Evolutionary conservation across 75 land plant genomes (phyloP), one percentile per base, ranked within the genome.

Genomic region (Selaginella moellendorffii): DNA sequence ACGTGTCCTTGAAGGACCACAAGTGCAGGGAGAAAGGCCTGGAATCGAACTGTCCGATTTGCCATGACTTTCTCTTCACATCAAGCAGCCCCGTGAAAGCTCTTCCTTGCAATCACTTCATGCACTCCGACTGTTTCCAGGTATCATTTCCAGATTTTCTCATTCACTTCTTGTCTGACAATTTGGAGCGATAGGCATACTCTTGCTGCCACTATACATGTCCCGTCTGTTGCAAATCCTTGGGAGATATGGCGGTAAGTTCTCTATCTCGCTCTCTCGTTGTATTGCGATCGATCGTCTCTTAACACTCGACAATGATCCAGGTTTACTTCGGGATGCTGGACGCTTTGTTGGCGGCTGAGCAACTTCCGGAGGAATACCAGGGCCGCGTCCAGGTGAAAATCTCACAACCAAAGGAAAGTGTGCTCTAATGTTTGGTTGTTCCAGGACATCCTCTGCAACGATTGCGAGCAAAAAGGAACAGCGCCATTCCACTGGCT

Each of bases 291-390:
- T n/a, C n/a, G n/a, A n/a, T n/a, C n/a, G n/a, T n/a, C n/a, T n/a
- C n/a, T n/a, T n/a, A n/a, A n/a, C n/a, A n/a, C n/a, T n/a, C n/a
- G n/a, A n/a, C n/a, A n/a, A n/a, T n/a, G n/a, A n/a, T 5, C 18
- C 77, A 92, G 97, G 97, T 92, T 14, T 92, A 88, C 65, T 92
- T 92, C 73, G 90, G 97, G 52, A 92, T 92, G 97, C 97, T 92
- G 64, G 97, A 92, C 75, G 97, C 96, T 30, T 62, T 92, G 26
- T 66, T 92, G 65, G 79, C 97, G 61, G 65, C 82, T 51, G 97
- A 92, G 65, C 79, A 52, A 66, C 97, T 92, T 52, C 97, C 97
- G 12, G 96, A 88, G 60, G 97, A 92, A 69, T 92, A 85, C 54
- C 69, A 77, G 65, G 80, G 79, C 46, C 80, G 81, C 5, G 68